Evolutionary conservation across 331 rosid genomes (phyloP), one percentile per base, ranked within the genome.

Genomic region (Malus hybrid): DNA sequence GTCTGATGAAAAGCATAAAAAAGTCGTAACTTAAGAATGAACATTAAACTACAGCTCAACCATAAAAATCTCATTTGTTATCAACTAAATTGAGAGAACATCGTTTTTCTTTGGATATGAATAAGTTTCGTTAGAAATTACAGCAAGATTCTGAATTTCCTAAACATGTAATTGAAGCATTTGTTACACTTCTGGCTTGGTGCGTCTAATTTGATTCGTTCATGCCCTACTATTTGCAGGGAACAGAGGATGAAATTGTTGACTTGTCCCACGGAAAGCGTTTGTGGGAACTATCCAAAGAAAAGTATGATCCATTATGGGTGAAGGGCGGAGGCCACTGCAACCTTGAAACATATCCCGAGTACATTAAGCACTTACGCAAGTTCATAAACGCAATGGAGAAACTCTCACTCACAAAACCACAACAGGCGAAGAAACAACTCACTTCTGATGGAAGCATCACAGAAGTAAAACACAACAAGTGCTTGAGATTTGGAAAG

Each of bases 311-410:
- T 13, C 98, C 98, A 3, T 85, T 93, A 79, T 93, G 98, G 98
- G 91, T 93, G 75, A 91, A 93, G 82, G 98, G 97, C 6, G 98
- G 98, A 18, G 97, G 98, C 14, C 98, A 93, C 61, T 93, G 98
- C 89, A 93, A 93, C 88, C 93, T 93, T 11, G 98, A 93, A 78
- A 90, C 93, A 5, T 93, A 65, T 83, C 96, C 97, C 0, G 98
- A 93, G 88, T 93, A 89, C 85, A 88, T 91, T 48, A 93, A 88
- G 87, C 93, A 93, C 81, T 71, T 93, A 70, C 91, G 89, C 82
- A 93, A 84, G 83, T 93, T 89, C 86, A 34, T 93, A 32, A 88
- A 88, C 29, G 92, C 92, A 1, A 84, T 93, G 98, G 98, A 93
- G 91, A 93, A 93, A 78, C 82, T 86, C 63, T 57, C 90, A 7